These are phyloP conservation scores for Quercus parvula DNA, from an alignment of 306 rosid genomes.

Conservation along the genomic window DNA sequence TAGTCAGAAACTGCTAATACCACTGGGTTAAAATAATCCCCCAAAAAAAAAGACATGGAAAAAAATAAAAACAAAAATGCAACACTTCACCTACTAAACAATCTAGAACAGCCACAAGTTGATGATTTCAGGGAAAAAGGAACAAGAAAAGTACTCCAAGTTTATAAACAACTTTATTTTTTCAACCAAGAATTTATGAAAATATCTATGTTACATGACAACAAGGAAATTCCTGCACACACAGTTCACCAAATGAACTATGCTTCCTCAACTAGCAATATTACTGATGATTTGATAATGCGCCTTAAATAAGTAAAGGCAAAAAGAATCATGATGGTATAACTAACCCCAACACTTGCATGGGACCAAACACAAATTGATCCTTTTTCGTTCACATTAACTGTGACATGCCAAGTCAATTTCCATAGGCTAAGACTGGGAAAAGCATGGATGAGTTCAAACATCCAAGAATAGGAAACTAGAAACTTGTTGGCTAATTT, in stretches of 20 bases:
- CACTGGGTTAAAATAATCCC: slow-evolving; percentile 18
- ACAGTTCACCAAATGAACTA: background rate
- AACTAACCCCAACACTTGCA: background rate
- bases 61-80: background rate
- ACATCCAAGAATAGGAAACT: background rate
- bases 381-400: background rate
- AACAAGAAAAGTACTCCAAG: background rate
- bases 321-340: background rate
- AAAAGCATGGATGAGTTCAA: background rate
- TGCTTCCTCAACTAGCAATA: background rate
- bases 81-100: background rate
- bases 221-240: background rate
- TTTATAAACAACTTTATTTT: background rate
- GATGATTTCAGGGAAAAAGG: background rate
- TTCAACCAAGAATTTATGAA: background rate
- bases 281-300: background rate
- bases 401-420: background rate
- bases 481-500: background rate
- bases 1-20: slow-evolving; percentile 60
- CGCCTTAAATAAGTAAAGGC: background rate
- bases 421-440: background rate
- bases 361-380: background rate
- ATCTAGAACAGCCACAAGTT: background rate
- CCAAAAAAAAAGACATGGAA: background rate
- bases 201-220: background rate